A percentile compares a stretch with the other conserved stretches of the same genome.
Evolutionary conservation across 345 rosid genomes (phyloP).

Genomic region (Gossypium bickii): DNA sequence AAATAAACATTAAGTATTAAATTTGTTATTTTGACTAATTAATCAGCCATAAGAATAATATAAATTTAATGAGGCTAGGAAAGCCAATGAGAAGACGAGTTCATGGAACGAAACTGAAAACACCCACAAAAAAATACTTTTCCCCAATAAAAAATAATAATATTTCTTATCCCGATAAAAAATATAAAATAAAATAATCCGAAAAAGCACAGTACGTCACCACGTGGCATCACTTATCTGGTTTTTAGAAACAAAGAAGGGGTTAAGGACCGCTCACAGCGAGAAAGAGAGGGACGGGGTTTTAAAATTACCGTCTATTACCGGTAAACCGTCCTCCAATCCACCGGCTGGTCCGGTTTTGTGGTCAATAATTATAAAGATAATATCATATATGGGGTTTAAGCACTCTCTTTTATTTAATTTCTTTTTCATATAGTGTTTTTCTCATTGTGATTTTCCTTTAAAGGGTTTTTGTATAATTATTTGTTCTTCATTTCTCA

Average conservation of each 20-base stretch:
- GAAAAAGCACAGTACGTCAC: constrained; percentile 22
- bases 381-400: constrained; percentile 43
- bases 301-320: constrained; percentile 32
- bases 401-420: constrained; percentile 22
- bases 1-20: background rate
- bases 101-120: background rate
- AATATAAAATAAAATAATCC: background rate
- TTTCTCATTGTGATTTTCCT: constrained; percentile 27
- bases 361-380: constrained; percentile 29
- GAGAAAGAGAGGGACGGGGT: constrained; percentile 19
- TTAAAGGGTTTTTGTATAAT: constrained; percentile 39
- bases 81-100: background rate
- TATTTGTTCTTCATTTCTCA: constrained; percentile 16
- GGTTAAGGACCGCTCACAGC: constrained; percentile 32
- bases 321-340: constrained; percentile 21
- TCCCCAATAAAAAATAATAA: background rate
- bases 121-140: background rate
- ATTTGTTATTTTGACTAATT: too few relatives aligned
- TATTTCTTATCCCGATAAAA: constrained; percentile 3
- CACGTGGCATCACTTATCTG: constrained; percentile 43
- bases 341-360: constrained; percentile 36
- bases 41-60: background rate
- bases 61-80: background rate
- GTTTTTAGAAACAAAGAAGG: constrained; percentile 7
- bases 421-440: background rate